Evolutionary conservation across 768 basidiomycete species (phyloP).

Genomic region (Boletus reticuloceps): DNA sequence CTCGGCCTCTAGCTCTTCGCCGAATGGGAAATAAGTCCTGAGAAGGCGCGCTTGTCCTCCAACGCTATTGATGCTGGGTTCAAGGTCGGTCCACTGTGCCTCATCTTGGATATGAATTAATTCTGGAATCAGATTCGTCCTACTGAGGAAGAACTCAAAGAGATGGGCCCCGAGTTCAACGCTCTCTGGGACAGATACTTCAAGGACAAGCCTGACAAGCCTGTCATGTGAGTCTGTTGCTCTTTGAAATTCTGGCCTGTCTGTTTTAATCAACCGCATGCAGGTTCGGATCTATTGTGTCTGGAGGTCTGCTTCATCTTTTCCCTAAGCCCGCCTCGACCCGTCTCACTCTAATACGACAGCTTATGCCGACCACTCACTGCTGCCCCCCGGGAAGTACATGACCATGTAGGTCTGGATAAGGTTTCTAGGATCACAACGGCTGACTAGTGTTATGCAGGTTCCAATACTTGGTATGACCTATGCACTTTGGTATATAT

Average conservation of each 20-base stretch:
- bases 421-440: conserved; percentile 17
- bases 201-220: conserved; percentile 80
- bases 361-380: conserved; percentile 69
- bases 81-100: conserved; percentile 43
- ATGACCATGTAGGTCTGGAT: conserved; percentile 59
- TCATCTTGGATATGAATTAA: background rate
- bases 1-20: conserved; percentile 42
- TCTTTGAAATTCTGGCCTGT: background rate
- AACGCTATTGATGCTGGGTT: conserved; percentile 76
- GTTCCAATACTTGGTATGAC: conserved; percentile 26
- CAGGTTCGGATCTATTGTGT: conserved; percentile 65
- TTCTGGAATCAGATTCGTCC: conserved; percentile 54
- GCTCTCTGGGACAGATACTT: conserved; percentile 67
- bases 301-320: conserved; percentile 40
- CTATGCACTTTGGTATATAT: background rate
- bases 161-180: conserved; percentile 78
- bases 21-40: conserved; percentile 65
- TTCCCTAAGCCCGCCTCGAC: background rate
- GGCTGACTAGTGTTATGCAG: no score
- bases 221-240: conserved; percentile 51
- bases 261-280: background rate
- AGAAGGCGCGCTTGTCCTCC: conserved; percentile 65
- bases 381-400: conserved; percentile 70
- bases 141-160: conserved; percentile 64
- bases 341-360: background rate